Conservation (phyloP, 129 eudicot species). For the Solidago caesia region DNA sequence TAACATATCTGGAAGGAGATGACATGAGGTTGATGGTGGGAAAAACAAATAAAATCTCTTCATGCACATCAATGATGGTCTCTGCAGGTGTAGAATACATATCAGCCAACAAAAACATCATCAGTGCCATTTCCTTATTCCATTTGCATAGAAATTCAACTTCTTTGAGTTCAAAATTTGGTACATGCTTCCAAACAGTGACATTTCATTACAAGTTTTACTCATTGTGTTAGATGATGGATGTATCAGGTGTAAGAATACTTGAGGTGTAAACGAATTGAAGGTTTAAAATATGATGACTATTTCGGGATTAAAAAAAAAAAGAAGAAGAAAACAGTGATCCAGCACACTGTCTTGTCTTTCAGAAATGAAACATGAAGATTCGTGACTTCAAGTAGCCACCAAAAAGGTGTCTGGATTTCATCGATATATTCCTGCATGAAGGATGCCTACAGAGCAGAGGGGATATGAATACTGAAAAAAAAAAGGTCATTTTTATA, state of each 20-base stretch:
- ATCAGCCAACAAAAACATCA: conserved; percentile 16
- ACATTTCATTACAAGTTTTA: neutral
- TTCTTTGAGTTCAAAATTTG: conserved; percentile 5
- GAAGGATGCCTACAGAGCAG: conserved; percentile 3
- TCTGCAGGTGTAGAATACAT: conserved; percentile 51
- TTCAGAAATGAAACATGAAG: too few relatives aligned
- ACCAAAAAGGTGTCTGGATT: conserved; percentile 6
- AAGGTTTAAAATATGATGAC: too few relatives aligned
- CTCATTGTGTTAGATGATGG: neutral
- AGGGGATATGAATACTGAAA: neutral
- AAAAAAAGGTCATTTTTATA: neutral
- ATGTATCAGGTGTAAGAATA: neutral
- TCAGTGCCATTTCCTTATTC: neutral
- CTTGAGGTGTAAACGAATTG: conserved; percentile 3
- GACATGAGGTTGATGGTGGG: conserved; percentile 75
- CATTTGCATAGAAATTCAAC: conserved; percentile 4
- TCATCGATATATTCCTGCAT: neutral
- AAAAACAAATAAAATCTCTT: conserved; percentile 62
- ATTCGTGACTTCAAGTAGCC: too few relatives aligned
- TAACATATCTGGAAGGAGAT: conserved; percentile 73
- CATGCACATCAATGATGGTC: conserved; percentile 31
- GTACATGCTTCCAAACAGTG: conserved; percentile 8
- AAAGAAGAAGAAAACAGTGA: neutral
- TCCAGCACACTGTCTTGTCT: too few relatives aligned
- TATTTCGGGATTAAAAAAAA: too few relatives aligned